These are phyloP conservation scores for Drosera capensis DNA, from an alignment of 148 eudicot species.

Conservation along the genomic window DNA sequence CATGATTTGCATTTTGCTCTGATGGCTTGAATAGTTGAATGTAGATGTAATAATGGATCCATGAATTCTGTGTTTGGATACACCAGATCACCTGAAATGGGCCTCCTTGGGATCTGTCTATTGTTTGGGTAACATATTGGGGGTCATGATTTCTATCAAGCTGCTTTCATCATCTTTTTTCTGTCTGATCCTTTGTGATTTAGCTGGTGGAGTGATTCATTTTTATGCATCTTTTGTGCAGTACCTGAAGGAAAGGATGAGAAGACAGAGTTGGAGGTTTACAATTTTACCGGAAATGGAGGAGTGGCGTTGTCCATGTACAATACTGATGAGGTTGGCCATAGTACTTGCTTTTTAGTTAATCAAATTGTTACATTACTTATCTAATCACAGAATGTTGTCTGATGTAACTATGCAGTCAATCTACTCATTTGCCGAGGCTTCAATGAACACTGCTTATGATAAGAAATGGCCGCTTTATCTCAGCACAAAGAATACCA, in stretches of 20 bases:
- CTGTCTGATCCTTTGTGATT: too few species aligned
- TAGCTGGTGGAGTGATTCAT: neutral
- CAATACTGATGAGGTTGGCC: slow-evolving; percentile 84
- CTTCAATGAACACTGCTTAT: slow-evolving; percentile 72
- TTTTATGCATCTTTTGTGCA: slow-evolving; percentile 21
- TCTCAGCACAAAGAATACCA: slow-evolving; percentile 94
- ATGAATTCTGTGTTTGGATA: too few species aligned
- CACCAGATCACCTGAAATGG: too few species aligned
- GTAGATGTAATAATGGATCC: too few species aligned
- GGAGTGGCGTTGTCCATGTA: slow-evolving; percentile 86
- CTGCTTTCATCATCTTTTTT: too few species aligned
- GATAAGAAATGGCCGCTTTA: slow-evolving; percentile 86
- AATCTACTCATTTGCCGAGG: slow-evolving; percentile 72
- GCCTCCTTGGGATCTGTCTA: too few species aligned
- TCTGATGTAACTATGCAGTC: slow-evolving; percentile 28
- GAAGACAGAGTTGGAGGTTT: slow-evolving; percentile 64
- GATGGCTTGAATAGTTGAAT: too few species aligned
- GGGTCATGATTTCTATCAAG: too few species aligned
- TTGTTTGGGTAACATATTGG: too few species aligned
- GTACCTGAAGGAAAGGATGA: slow-evolving; percentile 68
- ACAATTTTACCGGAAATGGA: slow-evolving; percentile 61
- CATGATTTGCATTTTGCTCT: too few species aligned
- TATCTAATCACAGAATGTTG: neutral
- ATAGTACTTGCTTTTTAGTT: slow-evolving; percentile 2
- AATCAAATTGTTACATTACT: neutral